Evolutionary conservation across 805 yeast genomes (phyloP).

Genomic region (Candida namnaoensis): DNA sequence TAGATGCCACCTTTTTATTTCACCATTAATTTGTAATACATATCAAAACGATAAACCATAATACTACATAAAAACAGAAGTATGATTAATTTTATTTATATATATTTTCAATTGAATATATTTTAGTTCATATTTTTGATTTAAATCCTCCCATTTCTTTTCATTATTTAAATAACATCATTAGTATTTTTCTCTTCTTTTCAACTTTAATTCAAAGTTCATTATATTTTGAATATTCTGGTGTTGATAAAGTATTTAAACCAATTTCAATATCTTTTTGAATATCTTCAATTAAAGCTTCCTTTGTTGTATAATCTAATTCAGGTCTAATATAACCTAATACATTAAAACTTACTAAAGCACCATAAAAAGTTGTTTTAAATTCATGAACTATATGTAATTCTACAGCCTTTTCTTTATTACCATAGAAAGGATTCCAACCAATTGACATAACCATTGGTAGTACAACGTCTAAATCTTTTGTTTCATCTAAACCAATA

Average conservation of each 20-base stretch:
- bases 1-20: no score
- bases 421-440: slow-evolving; percentile 87
- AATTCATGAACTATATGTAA: slow-evolving; percentile 79
- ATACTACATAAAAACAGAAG: no score
- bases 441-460: slow-evolving; percentile 97
- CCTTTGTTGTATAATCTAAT: slow-evolving; percentile 72
- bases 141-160: no score
- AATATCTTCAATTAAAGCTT: slow-evolving; percentile 81
- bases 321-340: slow-evolving; percentile 92
- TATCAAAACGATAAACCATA: no score
- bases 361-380: slow-evolving; percentile 69
- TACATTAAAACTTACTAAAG: slow-evolving; percentile 55
- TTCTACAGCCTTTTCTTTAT: slow-evolving; percentile 76
- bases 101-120: no score
- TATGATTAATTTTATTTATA: no score
- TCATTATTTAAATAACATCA: no score
- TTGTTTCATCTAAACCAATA: slow-evolving; percentile 24
- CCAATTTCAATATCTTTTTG: slow-evolving; percentile 73
- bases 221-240: slow-evolving; percentile 29
- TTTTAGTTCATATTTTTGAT: no score
- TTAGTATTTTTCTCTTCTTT: no score
- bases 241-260: slow-evolving; percentile 31
- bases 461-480: slow-evolving; percentile 35
- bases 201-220: no score
- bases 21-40: no score